phyloP scores from a whole-genome alignment of 257 asterid genomes.

The Solanum microdontum region DNA sequence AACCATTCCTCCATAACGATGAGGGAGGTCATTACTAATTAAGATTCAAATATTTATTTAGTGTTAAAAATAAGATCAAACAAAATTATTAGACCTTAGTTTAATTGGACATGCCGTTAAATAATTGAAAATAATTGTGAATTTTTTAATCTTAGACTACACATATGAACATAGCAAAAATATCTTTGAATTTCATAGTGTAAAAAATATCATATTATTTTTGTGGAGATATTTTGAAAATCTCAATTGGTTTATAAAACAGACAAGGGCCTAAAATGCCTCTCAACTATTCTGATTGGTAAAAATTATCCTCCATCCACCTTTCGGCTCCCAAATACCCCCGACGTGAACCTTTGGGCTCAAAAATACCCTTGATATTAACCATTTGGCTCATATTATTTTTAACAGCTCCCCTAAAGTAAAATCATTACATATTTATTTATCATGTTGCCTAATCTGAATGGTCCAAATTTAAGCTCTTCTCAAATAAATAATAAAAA shows the following conservation, averaged over 20 bases:
- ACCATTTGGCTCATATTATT: background rate
- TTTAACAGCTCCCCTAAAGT: background rate
- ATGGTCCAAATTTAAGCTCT: background rate
- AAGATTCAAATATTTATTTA: background rate
- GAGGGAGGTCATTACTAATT: background rate
- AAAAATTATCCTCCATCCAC: background rate
- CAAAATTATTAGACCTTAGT: background rate
- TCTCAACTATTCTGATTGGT: background rate
- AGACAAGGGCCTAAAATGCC: background rate
- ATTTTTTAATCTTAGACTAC: background rate
- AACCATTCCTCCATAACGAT: background rate
- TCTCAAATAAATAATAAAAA: background rate
- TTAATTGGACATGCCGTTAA: background rate
- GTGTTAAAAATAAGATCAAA: background rate
- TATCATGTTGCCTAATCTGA: background rate
- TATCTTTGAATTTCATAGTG: background rate
- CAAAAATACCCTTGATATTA: background rate
- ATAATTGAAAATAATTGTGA: too few species aligned
- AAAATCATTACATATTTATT: too few species aligned
- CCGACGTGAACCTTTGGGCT: background rate
- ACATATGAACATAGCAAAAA: background rate
- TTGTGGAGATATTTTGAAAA: background rate
- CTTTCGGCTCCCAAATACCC: background rate
- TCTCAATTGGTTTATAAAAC: background rate
- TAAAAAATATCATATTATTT: background rate